Percentiles rank a stretch among this genome's conserved stretches.
These are phyloP conservation scores for Massariosphaeria phaeospora DNA, from an alignment of 495 filamentous ascomycete genomes.

Conservation along the genomic window DNA sequence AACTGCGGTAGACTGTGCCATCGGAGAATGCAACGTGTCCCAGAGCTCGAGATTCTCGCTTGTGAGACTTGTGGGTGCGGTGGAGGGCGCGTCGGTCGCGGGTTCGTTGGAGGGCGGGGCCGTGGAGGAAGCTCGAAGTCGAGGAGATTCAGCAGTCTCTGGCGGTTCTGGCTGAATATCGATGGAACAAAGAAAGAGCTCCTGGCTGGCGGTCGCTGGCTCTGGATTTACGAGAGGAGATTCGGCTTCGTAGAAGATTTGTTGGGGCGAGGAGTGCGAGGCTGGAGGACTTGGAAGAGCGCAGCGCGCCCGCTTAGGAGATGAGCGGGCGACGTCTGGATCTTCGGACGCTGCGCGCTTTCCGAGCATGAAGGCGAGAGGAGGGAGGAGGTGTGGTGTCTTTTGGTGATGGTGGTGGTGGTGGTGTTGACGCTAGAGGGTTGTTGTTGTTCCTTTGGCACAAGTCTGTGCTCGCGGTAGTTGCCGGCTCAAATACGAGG, in stretches of 20 bases:
- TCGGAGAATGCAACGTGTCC: slow-evolving; percentile 12
- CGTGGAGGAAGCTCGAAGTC: slow-evolving; percentile 6
- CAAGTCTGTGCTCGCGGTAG: neutral
- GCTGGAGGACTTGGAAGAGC: slow-evolving; percentile 11
- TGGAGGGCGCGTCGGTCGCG: slow-evolving; percentile 9
- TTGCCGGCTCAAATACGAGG: slow-evolving; percentile 11
- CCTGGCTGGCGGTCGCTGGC: neutral
- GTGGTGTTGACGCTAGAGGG: slow-evolving; percentile 8
- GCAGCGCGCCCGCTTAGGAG: slow-evolving; percentile 17
- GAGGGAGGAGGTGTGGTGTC: slow-evolving; percentile 9
- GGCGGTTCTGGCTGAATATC: slow-evolving; percentile 4
- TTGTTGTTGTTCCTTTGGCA: slow-evolving; percentile 1
- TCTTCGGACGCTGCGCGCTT: slow-evolving; percentile 15
- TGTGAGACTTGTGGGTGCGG: slow-evolving; percentile 13
- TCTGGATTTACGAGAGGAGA: slow-evolving; percentile 10
- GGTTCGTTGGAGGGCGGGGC: slow-evolving; percentile 1
- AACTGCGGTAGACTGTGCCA: slow-evolving; percentile 4
- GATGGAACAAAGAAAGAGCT: slow-evolving; percentile 5
- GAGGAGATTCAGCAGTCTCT: slow-evolving; percentile 12
- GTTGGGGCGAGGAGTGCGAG: slow-evolving; percentile 3
- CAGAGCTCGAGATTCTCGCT: slow-evolving; percentile 16
- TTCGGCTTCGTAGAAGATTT: slow-evolving; percentile 9
- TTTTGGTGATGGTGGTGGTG: slow-evolving; percentile 2
- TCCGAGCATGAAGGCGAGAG: slow-evolving; percentile 14
- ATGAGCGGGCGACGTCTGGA: slow-evolving; percentile 16